phyloP scores from a whole-genome alignment of 2,329 filamentous ascomycete genomes.

The Colletotrichum caudatum region DNA sequence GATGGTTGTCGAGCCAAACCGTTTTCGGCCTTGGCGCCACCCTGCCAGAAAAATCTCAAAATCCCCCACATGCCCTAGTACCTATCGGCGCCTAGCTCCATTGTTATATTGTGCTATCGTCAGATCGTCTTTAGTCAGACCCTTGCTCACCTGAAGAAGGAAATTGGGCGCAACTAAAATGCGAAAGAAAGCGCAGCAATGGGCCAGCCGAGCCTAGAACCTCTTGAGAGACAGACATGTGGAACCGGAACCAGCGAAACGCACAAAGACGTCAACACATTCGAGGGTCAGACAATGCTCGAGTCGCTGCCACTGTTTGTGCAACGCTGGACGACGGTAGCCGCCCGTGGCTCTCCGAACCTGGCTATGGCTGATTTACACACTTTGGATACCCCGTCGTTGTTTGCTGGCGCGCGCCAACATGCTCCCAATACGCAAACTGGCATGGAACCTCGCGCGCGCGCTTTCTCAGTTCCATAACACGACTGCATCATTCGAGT shows the following conservation, averaged over 20 bases:
- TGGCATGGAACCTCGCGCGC: slow-evolving; percentile 25
- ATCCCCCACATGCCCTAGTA: slow-evolving; percentile 6
- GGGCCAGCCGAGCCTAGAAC: slow-evolving; percentile 2
- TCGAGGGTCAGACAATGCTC: neutral
- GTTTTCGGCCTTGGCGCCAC: slow-evolving; percentile 35
- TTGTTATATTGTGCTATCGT: slow-evolving; percentile 23
- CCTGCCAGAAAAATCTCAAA: slow-evolving; percentile 32
- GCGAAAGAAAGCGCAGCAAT: slow-evolving; percentile 3
- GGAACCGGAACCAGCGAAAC: neutral
- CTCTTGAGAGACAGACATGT: neutral
- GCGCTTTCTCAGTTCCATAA: neutral
- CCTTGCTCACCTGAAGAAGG: slow-evolving; percentile 28
- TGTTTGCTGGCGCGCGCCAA: slow-evolving; percentile 7
- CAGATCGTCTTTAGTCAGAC: slow-evolving; percentile 22
- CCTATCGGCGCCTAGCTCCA: slow-evolving; percentile 4
- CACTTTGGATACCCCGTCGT: neutral
- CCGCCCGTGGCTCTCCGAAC: slow-evolving; percentile 10
- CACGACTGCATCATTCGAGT: slow-evolving; percentile 2
- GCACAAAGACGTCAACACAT: neutral
- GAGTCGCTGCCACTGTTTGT: slow-evolving; percentile 14
- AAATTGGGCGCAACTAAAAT: slow-evolving; percentile 10
- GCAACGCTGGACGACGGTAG: slow-evolving; percentile 14
- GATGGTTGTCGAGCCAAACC: slow-evolving; percentile 26
- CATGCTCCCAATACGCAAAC: neutral
- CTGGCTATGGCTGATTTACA: slow-evolving; percentile 14